A percentile compares a stretch with the other conserved stretches of the same genome.
Evolutionary conservation across 192 early-diverging fungal species (phyloP).

Genomic region (Jimgerdemannia flammicorona): DNA sequence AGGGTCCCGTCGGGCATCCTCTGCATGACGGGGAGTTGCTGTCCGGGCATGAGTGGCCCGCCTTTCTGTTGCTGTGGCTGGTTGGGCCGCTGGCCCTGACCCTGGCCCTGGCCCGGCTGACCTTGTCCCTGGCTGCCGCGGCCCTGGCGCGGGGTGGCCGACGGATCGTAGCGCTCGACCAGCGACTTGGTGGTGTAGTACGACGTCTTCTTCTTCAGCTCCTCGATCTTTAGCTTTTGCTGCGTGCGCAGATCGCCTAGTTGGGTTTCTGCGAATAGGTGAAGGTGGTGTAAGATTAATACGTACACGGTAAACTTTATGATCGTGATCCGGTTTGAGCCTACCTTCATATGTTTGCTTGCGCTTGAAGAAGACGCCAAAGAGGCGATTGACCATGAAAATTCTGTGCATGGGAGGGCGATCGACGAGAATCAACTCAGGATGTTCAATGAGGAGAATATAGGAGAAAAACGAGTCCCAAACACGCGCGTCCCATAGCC

Average conservation of each 20-base stretch:
- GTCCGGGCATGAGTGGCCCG: conserved; percentile 14
- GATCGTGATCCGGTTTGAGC: background rate
- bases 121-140: background rate
- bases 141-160: conserved; percentile 6
- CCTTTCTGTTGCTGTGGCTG: conserved; percentile 15
- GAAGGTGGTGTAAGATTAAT: background rate
- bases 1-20: background rate
- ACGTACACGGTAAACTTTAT: background rate
- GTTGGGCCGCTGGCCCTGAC: conserved; percentile 16
- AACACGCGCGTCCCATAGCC: background rate
- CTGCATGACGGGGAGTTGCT: conserved; percentile 5
- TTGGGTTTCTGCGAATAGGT: conserved; percentile 24
- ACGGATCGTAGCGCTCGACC: conserved; percentile 80
- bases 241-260: conserved; percentile 42
- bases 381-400: conserved; percentile 22
- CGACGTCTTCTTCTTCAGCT: conserved; percentile 91
- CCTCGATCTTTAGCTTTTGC: conserved; percentile 78
- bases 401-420: background rate
- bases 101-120: conserved; percentile 1
- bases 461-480: background rate
- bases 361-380: conserved; percentile 45
- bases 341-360: conserved; percentile 46
- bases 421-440: background rate
- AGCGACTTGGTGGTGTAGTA: conserved; percentile 88
- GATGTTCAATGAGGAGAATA: background rate